These are phyloP conservation scores for Sclerotinia minor DNA, from an alignment of 2,329 filamentous ascomycete genomes.

Conservation along the genomic window DNA sequence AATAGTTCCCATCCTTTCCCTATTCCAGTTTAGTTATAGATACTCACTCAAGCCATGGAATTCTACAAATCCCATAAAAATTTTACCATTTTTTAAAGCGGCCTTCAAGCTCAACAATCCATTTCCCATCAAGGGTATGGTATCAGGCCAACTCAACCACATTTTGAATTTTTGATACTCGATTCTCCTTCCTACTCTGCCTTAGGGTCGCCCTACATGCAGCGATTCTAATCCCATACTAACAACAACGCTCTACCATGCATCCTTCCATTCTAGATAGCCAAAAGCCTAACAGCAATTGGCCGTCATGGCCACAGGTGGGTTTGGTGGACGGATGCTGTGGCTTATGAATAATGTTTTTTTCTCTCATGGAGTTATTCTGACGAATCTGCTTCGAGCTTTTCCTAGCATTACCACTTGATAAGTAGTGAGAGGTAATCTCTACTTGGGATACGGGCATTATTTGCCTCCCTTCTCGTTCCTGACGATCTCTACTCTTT, in stretches of 20 bases:
- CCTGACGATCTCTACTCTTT: constrained; percentile 24
- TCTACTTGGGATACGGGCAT: background rate
- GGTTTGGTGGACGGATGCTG: background rate
- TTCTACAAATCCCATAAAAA: constrained; percentile 25
- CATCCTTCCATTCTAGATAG: constrained; percentile 1
- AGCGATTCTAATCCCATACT: background rate
- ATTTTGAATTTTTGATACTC: background rate
- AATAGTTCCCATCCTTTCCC: background rate
- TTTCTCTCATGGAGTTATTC: background rate
- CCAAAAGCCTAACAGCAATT: background rate
- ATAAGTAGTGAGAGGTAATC: constrained; percentile 10
- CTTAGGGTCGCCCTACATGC: constrained; percentile 6
- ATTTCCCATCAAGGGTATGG: constrained; percentile 20
- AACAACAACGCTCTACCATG: constrained; percentile 1
- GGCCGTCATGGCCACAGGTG: background rate
- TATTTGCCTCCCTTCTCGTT: constrained; percentile 18
- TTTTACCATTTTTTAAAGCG: constrained; percentile 23
- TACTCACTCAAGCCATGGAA: constrained; percentile 20
- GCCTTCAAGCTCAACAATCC: constrained; percentile 16
- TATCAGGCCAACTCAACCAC: constrained; percentile 11
- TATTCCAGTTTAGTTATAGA: constrained; percentile 8
- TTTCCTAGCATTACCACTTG: background rate
- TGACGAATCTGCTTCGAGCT: constrained; percentile 3
- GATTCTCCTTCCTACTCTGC: constrained; percentile 8
- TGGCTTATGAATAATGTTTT: constrained; percentile 14